Percentiles rank a stretch among this genome's conserved stretches.
phyloP scores from a whole-genome alignment of 75 land plant genomes.

The Adiantum capillusveneris region DNA sequence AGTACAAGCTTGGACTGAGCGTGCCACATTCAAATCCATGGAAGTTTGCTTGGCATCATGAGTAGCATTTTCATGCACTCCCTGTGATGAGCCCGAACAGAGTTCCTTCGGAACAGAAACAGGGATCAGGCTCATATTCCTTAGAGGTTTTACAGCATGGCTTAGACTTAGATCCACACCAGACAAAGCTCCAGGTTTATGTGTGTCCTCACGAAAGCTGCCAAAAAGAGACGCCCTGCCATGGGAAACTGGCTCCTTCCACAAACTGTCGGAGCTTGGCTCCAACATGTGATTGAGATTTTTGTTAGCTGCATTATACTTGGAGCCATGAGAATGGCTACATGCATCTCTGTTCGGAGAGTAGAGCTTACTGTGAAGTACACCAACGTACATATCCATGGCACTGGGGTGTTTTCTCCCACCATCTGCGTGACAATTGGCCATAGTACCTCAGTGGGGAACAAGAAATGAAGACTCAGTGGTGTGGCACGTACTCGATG shows the following conservation, averaged over 20 bases:
- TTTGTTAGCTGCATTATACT: background rate
- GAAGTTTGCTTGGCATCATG: background rate
- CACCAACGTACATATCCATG: background rate
- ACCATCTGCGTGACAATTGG: background rate
- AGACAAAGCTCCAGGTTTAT: background rate
- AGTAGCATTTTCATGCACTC: background rate
- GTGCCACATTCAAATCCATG: too few species aligned
- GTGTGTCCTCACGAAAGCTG: too few species aligned
- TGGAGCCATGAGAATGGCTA: background rate
- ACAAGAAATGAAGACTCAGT: too few species aligned
- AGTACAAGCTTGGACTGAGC: too few species aligned
- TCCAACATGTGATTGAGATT: too few species aligned
- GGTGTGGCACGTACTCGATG: background rate
- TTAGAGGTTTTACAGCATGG: too few species aligned
- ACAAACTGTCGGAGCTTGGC: background rate
- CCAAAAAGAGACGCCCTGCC: too few species aligned
- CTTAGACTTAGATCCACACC: background rate
- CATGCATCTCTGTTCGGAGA: background rate
- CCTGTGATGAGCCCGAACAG: background rate
- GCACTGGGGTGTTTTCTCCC: background rate
- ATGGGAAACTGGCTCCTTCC: background rate
- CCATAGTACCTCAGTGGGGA: too few species aligned
- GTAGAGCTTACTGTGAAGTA: background rate
- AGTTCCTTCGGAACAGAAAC: too few species aligned
- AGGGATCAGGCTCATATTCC: too few species aligned